Conservation (phyloP, 495 filamentous ascomycete genomes). For the Penicillium canescens region DNA sequence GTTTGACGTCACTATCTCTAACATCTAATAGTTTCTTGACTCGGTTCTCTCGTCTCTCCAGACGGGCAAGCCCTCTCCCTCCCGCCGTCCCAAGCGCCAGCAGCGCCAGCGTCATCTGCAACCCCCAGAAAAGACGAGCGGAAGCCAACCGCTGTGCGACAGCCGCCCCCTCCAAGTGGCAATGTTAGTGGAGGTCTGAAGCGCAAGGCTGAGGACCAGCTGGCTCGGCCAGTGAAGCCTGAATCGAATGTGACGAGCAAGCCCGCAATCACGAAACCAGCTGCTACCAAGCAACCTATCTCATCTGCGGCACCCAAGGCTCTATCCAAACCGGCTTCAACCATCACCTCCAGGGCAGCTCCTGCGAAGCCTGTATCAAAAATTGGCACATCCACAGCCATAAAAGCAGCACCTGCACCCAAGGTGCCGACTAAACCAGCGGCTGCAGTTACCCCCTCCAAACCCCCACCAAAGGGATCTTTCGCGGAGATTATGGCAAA, state of each 20-base stretch:
- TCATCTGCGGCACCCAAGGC: constrained; percentile 11
- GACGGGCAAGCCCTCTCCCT: constrained; percentile 41
- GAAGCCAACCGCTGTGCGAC: constrained; percentile 15
- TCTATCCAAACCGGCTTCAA: constrained; percentile 16
- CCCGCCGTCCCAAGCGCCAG: constrained; percentile 31
- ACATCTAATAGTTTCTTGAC: constrained; percentile 52
- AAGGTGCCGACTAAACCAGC: constrained; percentile 11
- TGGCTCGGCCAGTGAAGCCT: constrained; percentile 31
- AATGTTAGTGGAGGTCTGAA: constrained; percentile 33
- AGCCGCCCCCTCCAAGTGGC: constrained; percentile 17
- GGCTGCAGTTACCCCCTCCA: constrained; percentile 24
- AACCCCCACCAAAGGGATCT: constrained; percentile 44
- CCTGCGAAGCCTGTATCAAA: constrained; percentile 21
- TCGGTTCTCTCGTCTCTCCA: constrained; percentile 57
- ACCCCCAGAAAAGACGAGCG: constrained; percentile 27
- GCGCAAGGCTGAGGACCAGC: constrained; percentile 45
- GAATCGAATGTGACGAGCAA: constrained; percentile 19
- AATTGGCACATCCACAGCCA: constrained; percentile 3
- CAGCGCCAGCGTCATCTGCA: constrained; percentile 27
- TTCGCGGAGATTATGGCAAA: constrained; percentile 44
- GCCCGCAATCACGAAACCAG: constrained; percentile 6
- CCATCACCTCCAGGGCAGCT: constrained; percentile 7
- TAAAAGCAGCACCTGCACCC: constrained; percentile 2
- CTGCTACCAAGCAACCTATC: constrained; percentile 7
- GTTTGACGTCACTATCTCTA: constrained; percentile 14